These are phyloP conservation scores for Saccharomycopsis oosterbeekiorum DNA, from an alignment of 805 yeast genomes.

Conservation along the genomic window DNA sequence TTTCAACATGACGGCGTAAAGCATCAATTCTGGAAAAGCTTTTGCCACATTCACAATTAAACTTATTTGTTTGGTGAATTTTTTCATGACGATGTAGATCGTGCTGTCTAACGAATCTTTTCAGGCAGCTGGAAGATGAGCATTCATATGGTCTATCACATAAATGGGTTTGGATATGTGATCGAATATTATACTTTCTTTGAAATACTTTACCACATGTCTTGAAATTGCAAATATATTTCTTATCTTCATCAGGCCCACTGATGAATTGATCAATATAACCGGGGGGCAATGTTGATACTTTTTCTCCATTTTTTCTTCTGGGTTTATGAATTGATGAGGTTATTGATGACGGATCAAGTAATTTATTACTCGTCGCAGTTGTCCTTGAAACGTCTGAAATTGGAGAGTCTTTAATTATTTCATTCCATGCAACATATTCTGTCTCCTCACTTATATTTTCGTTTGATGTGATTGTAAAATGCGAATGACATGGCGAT, in stretches of 20 bases:
- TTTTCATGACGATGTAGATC: slow-evolving; percentile 85
- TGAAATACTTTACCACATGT: slow-evolving; percentile 78
- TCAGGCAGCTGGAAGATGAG: slow-evolving; percentile 50
- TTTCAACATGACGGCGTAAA: slow-evolving; percentile 63
- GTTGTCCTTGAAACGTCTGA: not conserved
- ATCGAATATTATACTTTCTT: slow-evolving; percentile 82
- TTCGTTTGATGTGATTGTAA: slow-evolving; percentile 6
- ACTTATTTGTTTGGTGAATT: slow-evolving; percentile 56
- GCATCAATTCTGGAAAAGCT: slow-evolving; percentile 88
- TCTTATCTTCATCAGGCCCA: slow-evolving; percentile 67
- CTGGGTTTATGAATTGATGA: slow-evolving; percentile 6
- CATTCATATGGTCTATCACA: slow-evolving; percentile 91
- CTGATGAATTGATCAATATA: slow-evolving; percentile 73
- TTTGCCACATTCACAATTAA: slow-evolving; percentile 90
- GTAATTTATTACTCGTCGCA: not conserved
- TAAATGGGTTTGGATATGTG: slow-evolving; percentile 94
- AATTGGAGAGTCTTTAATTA: slow-evolving; percentile 13
- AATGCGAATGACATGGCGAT: not conserved
- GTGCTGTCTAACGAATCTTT: slow-evolving; percentile 90
- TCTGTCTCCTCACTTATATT: slow-evolving; percentile 5
- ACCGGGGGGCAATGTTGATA: slow-evolving; percentile 77
- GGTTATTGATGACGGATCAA: not conserved
- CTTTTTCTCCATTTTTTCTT: slow-evolving; percentile 24
- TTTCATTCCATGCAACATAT: slow-evolving; percentile 23
- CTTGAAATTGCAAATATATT: slow-evolving; percentile 64